These are phyloP conservation scores for Fusarium equiseti DNA, from an alignment of 2,329 filamentous ascomycete species.

Conservation along the genomic window DNA sequence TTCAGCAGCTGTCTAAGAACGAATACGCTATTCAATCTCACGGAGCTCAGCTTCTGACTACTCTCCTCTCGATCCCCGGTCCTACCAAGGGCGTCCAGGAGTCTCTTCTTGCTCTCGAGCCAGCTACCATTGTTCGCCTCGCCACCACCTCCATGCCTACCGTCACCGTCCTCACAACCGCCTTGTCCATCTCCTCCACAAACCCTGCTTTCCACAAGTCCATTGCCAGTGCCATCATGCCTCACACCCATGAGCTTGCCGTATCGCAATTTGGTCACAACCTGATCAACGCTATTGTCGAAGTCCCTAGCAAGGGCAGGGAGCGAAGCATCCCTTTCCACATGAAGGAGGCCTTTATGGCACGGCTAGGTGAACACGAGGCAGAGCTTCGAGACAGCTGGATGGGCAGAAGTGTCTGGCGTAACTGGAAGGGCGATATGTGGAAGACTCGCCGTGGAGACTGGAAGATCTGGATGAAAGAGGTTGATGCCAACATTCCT, in stretches of 20 bases:
- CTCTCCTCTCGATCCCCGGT: constrained; percentile 81
- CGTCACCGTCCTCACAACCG: constrained; percentile 63
- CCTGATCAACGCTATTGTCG: constrained; percentile 62
- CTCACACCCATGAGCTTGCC: constrained; percentile 61
- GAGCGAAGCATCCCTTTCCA: constrained; percentile 67
- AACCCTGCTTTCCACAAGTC: constrained; percentile 68
- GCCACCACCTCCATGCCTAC: constrained; percentile 67
- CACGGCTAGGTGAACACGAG: constrained; percentile 62
- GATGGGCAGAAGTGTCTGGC: constrained; percentile 68
- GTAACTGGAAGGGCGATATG: constrained; percentile 68
- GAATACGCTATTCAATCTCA: constrained; percentile 71
- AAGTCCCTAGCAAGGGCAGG: constrained; percentile 62
- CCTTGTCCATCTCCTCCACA: constrained; percentile 61
- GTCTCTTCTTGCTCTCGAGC: constrained; percentile 71
- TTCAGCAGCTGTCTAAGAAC: constrained; percentile 64
- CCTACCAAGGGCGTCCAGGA: constrained; percentile 79
- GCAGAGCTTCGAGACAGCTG: constrained; percentile 64
- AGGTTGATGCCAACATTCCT: constrained; percentile 51
- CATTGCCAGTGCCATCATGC: constrained; percentile 61
- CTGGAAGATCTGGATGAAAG: constrained; percentile 70
- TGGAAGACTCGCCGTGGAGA: constrained; percentile 66
- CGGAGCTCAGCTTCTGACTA: constrained; percentile 82
- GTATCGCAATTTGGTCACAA: constrained; percentile 64
- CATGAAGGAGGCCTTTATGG: constrained; percentile 68
- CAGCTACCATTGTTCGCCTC: constrained; percentile 70